Percentiles rank a stretch among this genome's conserved stretches.
Evolutionary conservation across 208 protist genomes (phyloP).

Genomic region (Naegleria gruberi): DNA sequence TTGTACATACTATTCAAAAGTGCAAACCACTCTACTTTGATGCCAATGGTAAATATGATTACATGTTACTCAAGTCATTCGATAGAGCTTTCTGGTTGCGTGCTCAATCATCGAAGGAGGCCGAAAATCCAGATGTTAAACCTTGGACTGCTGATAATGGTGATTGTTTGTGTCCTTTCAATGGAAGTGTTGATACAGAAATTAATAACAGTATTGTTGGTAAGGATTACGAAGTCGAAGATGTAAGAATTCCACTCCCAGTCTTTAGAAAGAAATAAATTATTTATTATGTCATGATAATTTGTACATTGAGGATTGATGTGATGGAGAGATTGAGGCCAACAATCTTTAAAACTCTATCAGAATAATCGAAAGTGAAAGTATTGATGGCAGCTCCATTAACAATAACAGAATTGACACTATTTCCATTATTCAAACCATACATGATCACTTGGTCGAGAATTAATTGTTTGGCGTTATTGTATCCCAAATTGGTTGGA

Average conservation of each 20-base stretch:
- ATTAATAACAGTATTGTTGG: background rate
- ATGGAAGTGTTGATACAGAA: background rate
- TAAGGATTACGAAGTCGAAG: background rate
- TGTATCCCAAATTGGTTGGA: no score
- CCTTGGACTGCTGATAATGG: background rate
- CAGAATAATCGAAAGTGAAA: no score
- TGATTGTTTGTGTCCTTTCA: background rate
- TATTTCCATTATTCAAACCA: no score
- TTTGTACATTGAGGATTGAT: no score
- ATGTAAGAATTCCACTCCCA: background rate
- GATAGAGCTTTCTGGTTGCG: conserved; percentile 18
- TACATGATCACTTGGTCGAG: no score
- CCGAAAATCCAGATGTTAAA: background rate
- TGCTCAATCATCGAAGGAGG: background rate
- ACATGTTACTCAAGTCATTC: conserved; percentile 7
- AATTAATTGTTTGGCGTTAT: no score
- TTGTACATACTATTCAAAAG: background rate
- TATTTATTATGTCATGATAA: background rate
- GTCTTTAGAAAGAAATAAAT: background rate
- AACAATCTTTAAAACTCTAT: no score
- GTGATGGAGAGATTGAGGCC: no score
- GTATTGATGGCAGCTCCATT: no score
- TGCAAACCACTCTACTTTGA: background rate
- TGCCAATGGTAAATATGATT: background rate
- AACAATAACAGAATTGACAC: no score